Evolutionary conservation across 495 filamentous ascomycete species (phyloP).

Genomic region (Xylaria grammica): DNA sequence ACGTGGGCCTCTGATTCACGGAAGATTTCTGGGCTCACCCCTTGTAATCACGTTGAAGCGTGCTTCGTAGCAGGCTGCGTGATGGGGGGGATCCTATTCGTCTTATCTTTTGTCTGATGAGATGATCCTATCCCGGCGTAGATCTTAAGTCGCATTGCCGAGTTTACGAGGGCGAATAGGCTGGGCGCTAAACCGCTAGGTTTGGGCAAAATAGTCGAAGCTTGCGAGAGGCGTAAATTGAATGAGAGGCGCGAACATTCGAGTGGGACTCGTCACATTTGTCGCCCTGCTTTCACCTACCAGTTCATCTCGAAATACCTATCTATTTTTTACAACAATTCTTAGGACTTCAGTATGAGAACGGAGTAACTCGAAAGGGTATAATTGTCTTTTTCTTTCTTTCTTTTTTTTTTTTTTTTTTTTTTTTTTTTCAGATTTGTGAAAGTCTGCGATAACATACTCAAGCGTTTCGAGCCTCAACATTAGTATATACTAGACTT

Average conservation of each 20-base stretch:
- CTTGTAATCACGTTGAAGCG: conserved; percentile 10
- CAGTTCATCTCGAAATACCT: neutral
- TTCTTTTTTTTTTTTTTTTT: neutral
- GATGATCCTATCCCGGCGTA: conserved; percentile 8
- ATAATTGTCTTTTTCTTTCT: neutral
- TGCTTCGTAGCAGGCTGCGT: neutral
- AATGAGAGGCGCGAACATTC: neutral
- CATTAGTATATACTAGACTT: neutral
- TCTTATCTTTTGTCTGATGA: conserved; percentile 7
- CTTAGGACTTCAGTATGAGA: neutral
- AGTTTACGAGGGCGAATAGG: neutral
- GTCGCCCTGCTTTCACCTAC: neutral
- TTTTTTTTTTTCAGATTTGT: neutral
- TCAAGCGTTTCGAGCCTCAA: neutral
- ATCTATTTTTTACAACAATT: neutral
- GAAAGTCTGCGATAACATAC: neutral
- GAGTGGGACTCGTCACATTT: neutral
- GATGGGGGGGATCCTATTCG: neutral
- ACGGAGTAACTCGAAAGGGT: neutral
- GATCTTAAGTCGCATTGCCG: conserved; percentile 8
- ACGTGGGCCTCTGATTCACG: conserved; percentile 3
- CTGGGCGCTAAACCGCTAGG: conserved; percentile 1
- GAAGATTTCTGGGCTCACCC: neutral
- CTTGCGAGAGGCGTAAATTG: neutral
- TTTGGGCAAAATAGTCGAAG: neutral